Base-by-base conservation (phyloP, 2,329 filamentous ascomycete genomes). In the Penicillium sclerotigenum region DNA sequence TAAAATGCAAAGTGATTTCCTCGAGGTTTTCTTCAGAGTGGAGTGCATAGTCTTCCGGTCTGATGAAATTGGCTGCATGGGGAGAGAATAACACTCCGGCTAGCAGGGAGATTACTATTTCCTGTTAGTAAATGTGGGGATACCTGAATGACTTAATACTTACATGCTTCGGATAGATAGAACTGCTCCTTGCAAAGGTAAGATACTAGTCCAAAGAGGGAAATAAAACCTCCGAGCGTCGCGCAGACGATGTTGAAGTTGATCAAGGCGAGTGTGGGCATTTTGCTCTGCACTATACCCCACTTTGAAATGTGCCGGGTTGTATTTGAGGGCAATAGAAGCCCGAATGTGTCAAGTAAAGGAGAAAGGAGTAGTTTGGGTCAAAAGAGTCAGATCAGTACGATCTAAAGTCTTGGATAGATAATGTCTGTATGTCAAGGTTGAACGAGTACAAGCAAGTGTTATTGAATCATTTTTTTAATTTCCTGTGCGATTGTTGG, bases 121-220 rank as follows among this genome's bases (percentile, higher is more conserved):
- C 51, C 26, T 59, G 61, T 57, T 24, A 58, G 48, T 16, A 14
- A 45, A 40, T 28, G 20, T n/a, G 31, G 16, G 24, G 28, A 40
- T 47, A 22, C 33, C 11, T 28, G 26, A 24, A 13, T 33, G 16
- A 24, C 28, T 16, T 34, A 29, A n/a, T 26, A 84, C 88, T 71
- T 79, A 93, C 90, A 79, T 51, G 92, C 90, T 81, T 97, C 92
- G 1, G 91, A 96, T 1, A 97, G 81, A 71, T 96, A 96, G 70
- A 90, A 93, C 56, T 86, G 88, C 76, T 96, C 92, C 70, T 97
- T 96, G 69, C 90, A 81, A 18, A 96, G 81, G 69, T 91, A 96
- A 0, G 91, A 96, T 0, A 97, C 90, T 41, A 97, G 77, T 4
- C 91, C 91, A 68, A 96, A 97, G n/a, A 95, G 64, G 0, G 90